Conservation (phyloP, 768 basidiomycete species). For the Psilocybe azurescens region DNA sequence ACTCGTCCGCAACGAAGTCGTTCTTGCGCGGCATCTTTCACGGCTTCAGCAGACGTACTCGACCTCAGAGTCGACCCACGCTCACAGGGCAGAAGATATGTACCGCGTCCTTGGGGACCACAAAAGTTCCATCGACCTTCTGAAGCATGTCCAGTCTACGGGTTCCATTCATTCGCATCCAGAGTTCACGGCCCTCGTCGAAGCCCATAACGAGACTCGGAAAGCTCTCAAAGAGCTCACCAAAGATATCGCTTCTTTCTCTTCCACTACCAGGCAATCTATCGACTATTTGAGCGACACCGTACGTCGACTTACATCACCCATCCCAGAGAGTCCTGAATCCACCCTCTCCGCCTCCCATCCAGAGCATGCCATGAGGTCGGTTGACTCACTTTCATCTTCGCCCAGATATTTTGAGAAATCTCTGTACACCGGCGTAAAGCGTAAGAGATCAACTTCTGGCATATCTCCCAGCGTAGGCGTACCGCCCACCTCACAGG, state of each 20-base stretch:
- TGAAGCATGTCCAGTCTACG: background rate
- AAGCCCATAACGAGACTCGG: slow-evolving; percentile 11
- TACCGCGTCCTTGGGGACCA: slow-evolving; percentile 12
- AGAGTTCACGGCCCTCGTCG: slow-evolving; percentile 4
- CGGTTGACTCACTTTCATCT: background rate
- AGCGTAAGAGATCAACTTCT: background rate
- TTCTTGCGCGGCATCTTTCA: slow-evolving; percentile 14
- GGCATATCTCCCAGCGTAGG: background rate
- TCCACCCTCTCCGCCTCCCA: background rate
- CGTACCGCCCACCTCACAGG: background rate
- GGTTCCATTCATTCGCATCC: background rate
- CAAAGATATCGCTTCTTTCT: background rate
- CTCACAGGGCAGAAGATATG: slow-evolving; percentile 5
- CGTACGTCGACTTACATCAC: background rate
- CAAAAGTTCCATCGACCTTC: background rate
- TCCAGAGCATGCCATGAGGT: background rate
- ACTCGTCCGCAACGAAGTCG: slow-evolving; percentile 19
- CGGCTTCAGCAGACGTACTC: slow-evolving; percentile 3
- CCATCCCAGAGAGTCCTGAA: background rate
- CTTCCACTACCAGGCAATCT: background rate
- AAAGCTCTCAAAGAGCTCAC: slow-evolving; percentile 3
- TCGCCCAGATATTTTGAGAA: background rate
- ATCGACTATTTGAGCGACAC: background rate
- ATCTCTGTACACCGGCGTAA: background rate
- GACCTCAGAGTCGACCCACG: slow-evolving; percentile 1